Base-by-base conservation (phyloP, 169 alveolate genomes). In the Hepatocystis sp. region DNA sequence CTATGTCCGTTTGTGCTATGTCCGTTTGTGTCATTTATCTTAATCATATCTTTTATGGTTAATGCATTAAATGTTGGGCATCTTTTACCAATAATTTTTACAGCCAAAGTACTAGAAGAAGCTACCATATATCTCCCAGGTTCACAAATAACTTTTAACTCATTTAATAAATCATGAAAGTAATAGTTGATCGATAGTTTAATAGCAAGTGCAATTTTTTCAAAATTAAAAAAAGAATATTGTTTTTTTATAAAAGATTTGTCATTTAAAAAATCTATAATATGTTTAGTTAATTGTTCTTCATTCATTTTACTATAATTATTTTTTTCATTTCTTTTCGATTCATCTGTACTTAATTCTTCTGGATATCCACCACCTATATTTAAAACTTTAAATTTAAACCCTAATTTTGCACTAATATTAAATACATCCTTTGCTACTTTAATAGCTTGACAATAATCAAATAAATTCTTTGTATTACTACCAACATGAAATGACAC, bases 311-410 rank as follows among this genome's bases (percentile, higher is more conserved):
- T 78, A 30, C 84, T 61, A 40, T 78, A 78, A 32, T 63, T 30
- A 17, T 39, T 34, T 27, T 61, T 34, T 10, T 78, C 89, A 61
- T 61, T 13, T 15, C 40, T 71, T 46, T 55, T 71, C 13, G 76
- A 68, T 28, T 8, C 27, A 42, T 71, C 86, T 44, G 55, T 56
- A 44, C 61, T 67, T 78, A 78, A 78, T 47, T 78, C 89, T 34
- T 78, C 89, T 11, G 89, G 89, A 52, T 34, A 78, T n/a, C 89
- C 89, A 1, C 89, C 89, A 11, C 89, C 89, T 0, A 78, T 19
- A 53, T 78, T 78, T 78, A 78, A 28, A 34, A 78, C 49, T 46
- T 61, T 15, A 27, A 78, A 61, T 2, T 78, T 15, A 42, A n/a
- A 78, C 2, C 89, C 89, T 21, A 78, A 2, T 3, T 23, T 19